These are phyloP conservation scores for Avena sativa DNA, from an alignment of 176 grass and related monocot species.

Conservation along the genomic window DNA sequence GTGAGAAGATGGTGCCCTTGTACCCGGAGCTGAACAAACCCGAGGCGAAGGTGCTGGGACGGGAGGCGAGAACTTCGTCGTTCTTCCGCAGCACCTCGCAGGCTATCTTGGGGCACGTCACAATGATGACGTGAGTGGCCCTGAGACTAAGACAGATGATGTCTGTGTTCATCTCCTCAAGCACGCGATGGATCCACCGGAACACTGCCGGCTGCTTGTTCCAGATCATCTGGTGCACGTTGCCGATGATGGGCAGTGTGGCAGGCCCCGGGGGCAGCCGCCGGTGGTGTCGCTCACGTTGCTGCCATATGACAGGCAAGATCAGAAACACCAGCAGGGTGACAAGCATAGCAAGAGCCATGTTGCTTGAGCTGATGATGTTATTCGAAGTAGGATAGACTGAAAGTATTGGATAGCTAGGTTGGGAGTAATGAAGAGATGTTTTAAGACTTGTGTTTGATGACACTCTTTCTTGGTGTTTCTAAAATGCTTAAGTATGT, in stretches of 20 bases:
- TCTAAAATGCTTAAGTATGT: too few relatives aligned
- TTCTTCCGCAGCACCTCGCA: not conserved
- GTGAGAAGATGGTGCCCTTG: not conserved
- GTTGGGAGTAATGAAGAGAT: not conserved
- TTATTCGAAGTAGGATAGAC: not conserved
- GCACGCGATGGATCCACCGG: not conserved
- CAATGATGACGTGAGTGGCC: not conserved
- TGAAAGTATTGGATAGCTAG: not conserved
- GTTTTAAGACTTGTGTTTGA: not conserved
- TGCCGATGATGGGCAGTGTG: not conserved
- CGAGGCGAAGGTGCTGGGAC: not conserved
- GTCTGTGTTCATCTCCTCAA: not conserved
- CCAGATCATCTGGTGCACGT: not conserved
- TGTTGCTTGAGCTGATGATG: not conserved
- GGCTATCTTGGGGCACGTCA: not conserved
- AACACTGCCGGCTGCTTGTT: conserved; percentile 17
- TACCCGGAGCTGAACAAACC: not conserved
- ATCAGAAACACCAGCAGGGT: not conserved
- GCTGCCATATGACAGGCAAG: not conserved
- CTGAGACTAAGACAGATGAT: conserved; percentile 4
- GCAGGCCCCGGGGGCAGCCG: not conserved
- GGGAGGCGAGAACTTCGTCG: not conserved
- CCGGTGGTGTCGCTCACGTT: not conserved
- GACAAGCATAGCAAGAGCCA: not conserved
- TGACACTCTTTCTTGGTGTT: not conserved